A percentile compares a stretch with the other conserved stretches of the same genome.
Evolutionary conservation across 176 grass and related monocot genomes (phyloP).

Genomic region (Avena atlantica): DNA sequence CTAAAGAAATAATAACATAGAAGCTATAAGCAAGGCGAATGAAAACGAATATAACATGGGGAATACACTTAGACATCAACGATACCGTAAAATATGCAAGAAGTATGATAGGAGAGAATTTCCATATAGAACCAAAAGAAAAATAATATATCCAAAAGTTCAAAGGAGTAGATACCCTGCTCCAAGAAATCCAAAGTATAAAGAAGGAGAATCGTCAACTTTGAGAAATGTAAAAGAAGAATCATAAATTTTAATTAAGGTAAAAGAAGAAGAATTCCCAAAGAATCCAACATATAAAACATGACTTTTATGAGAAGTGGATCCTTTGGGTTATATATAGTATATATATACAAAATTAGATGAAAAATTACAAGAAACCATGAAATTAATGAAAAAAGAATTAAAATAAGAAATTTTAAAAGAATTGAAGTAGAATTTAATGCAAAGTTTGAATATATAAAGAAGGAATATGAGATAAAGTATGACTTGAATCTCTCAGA

Average conservation of each 20-base stretch:
- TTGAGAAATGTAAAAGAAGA: too few species aligned
- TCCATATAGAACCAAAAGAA: background rate
- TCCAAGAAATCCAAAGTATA: background rate
- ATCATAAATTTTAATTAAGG: too few species aligned
- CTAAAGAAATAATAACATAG: too few species aligned
- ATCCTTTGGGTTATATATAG: background rate
- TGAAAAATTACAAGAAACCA: background rate
- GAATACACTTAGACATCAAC: too few species aligned
- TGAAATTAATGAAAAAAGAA: too few species aligned
- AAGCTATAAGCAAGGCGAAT: too few species aligned
- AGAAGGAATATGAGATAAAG: too few species aligned
- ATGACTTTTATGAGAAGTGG: background rate
- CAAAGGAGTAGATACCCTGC: background rate
- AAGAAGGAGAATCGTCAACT: background rate
- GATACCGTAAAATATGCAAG: background rate
- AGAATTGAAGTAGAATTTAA: too few species aligned
- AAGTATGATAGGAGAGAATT: background rate
- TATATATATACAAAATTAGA: background rate
- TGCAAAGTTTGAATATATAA: too few species aligned
- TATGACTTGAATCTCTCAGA: too few species aligned
- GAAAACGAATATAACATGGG: too few species aligned
- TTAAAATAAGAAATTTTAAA: too few species aligned
- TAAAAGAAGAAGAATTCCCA: background rate
- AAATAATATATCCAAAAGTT: background rate
- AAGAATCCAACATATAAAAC: background rate